Evolutionary conservation across 176 grass and related monocot species (phyloP).

Genomic region (Oropetium thomaeum): DNA sequence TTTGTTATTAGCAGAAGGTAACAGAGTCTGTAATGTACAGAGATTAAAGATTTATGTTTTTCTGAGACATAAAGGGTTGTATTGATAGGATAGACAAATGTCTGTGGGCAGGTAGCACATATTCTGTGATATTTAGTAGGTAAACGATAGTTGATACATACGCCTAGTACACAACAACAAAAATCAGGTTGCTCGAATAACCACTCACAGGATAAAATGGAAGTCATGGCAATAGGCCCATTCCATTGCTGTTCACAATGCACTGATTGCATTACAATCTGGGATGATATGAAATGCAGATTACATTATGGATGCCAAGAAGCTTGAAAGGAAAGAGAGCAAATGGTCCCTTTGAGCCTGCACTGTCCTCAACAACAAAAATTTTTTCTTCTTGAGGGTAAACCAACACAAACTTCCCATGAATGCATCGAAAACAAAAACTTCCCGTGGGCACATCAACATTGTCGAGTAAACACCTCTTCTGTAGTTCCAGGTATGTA

Average conservation of each 20-base stretch:
- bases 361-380: conserved; percentile 20
- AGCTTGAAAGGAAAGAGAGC: conserved; percentile 24
- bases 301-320: conserved; percentile 21
- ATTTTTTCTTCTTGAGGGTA: no score
- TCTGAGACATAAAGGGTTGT: background rate
- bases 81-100: background rate
- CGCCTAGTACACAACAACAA: background rate
- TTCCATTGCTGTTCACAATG: conserved; percentile 21
- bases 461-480: conserved; percentile 18
- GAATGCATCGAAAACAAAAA: no score
- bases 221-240: background rate
- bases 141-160: conserved; percentile 19
- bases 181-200: background rate
- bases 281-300: conserved; percentile 35
- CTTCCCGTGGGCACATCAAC: conserved; percentile 26
- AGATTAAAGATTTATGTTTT: conserved; percentile 18
- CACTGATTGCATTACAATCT: conserved; percentile 28
- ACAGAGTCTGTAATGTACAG: background rate
- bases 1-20: conserved; percentile 5
- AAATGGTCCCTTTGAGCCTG: background rate
- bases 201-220: background rate
- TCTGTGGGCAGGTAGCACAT: conserved; percentile 3
- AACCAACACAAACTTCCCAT: no score
- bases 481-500: conserved; percentile 12
- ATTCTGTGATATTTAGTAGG: conserved; percentile 12